Evolutionary conservation across 139 green algal species (phyloP).

Genomic region (Spirogloea muscicola): DNA sequence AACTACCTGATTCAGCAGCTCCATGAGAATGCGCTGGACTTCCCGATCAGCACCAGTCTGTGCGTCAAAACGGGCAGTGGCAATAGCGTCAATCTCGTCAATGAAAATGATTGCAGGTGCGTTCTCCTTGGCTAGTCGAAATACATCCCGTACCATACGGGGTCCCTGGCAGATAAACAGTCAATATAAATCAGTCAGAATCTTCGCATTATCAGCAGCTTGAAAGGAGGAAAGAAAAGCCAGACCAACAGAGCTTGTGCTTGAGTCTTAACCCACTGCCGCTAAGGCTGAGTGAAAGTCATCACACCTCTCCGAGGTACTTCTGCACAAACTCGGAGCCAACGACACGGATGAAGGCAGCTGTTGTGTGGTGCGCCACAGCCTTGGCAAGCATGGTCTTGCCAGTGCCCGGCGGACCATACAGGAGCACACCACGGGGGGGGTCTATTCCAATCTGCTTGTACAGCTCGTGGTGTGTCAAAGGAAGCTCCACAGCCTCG

Average conservation of each 20-base stretch:
- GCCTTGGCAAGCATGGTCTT: constrained; percentile 98
- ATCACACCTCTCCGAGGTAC: constrained; percentile 89
- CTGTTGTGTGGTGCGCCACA: constrained; percentile 91
- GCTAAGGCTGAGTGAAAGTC: no score
- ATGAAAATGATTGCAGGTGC: constrained; percentile 98
- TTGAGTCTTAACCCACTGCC: no score
- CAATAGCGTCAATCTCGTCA: constrained; percentile 98
- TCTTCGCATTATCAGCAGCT: no score
- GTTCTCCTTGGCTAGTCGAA: constrained; percentile 92
- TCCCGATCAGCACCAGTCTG: constrained; percentile 91
- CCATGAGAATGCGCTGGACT: constrained; percentile 99
- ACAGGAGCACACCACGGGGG: constrained; percentile 98
- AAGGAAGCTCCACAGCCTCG: constrained; percentile 97
- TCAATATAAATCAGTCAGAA: no score
- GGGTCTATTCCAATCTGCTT: constrained; percentile 99
- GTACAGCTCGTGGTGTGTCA: constrained; percentile 99
- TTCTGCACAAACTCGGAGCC: constrained; percentile 97
- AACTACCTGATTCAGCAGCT: constrained; percentile 96
- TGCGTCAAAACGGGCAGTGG: constrained; percentile 96
- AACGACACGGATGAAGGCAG: constrained; percentile 96
- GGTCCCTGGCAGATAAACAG: constrained; percentile 66
- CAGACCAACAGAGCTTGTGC: no score
- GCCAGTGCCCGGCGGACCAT: constrained; percentile 93
- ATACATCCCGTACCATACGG: constrained; percentile 96
- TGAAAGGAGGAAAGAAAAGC: no score